These are phyloP conservation scores for Thielaviopsis punctulata DNA, from an alignment of 2,329 filamentous ascomycete genomes.

Conservation along the genomic window DNA sequence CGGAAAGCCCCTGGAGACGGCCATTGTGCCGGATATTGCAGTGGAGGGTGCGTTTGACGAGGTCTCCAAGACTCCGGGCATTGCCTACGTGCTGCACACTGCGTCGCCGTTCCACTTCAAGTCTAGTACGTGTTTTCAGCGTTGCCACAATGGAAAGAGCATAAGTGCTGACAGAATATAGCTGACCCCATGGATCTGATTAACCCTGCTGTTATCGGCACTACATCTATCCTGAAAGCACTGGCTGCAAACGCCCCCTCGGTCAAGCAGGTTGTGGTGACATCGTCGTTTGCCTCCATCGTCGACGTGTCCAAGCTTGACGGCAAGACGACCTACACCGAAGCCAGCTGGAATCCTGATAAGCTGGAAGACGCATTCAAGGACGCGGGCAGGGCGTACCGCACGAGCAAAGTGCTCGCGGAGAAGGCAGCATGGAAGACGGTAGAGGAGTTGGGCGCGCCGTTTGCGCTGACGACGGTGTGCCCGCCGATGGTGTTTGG, in stretches of 20 bases:
- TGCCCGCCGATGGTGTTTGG: constrained; percentile 39
- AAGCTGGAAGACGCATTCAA: constrained; percentile 27
- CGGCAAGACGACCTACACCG: constrained; percentile 23
- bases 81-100: constrained; percentile 42
- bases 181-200: constrained; percentile 35
- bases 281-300: constrained; percentile 38
- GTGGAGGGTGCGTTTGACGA: constrained; percentile 55
- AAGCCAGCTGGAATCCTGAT: constrained; percentile 36
- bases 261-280: constrained; percentile 56
- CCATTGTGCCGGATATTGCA: constrained; percentile 64
- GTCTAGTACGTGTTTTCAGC: constrained; percentile 20
- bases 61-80: constrained; percentile 20
- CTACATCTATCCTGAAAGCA: constrained; percentile 54
- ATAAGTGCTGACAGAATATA: constrained; percentile 7
- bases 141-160: not conserved
- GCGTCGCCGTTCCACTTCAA: constrained; percentile 43
- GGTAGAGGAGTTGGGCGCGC: constrained; percentile 24
- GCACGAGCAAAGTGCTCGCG: constrained; percentile 36
- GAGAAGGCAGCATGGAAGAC: constrained; percentile 38
- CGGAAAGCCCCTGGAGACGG: constrained; percentile 27
- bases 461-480: constrained; percentile 35
- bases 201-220: constrained; percentile 40
- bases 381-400: constrained; percentile 29
- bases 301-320: constrained; percentile 22
- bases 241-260: constrained; percentile 38